Base-by-base conservation (phyloP, 1,139 yeast genomes). In the Blastobotrys niveus region DNA sequence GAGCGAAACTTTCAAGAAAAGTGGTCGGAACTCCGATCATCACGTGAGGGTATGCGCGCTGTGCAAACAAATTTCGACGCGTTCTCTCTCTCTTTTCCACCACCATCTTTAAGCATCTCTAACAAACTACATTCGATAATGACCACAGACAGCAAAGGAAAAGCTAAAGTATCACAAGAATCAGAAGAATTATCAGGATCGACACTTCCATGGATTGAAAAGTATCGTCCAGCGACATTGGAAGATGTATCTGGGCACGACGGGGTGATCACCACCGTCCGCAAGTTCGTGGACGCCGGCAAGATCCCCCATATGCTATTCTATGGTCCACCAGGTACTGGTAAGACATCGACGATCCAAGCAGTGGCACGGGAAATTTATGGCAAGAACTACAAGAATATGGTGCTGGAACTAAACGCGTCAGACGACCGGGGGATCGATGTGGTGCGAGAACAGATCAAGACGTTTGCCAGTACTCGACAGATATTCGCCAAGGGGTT, bases 301-400 rank as follows among this genome's bases (percentile, higher is more conserved):
- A 77, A 79, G 56, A 71, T 91, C 41, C 98, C 98, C 2, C 79
- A 47, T 38, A 66, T 89, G 51, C 68, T 89, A 39, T 89, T 91
- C 64, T 89, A 91, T 63, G 98, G 98, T 0, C 97, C 97, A 0
- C 97, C 98, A 20, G 98, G 98, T 21, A 89, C 96, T 0, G 98
- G 98, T 52, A 91, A 91, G 62, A 91, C 98, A 0, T 86, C 96
- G 1, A 89, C 96, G 1, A 85, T 91, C 50, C 76, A 85, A 29
- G 97, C 97, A 0, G 67, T 91, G 48, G 96, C 98, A 1, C 72
- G 78, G 44, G 96, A 89, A 59, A 80, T 91, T n/a, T 91, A 87
- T 59, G 97, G 97, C 1, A 72, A 79, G 34, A 81, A 80, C 58
- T 87, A 85, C 65, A 76, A 74, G 56, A 85, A 83, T 61, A 87